A percentile compares a stretch with the other conserved stretches of the same genome.
Evolutionary conservation across 2,329 filamentous ascomycete species (phyloP).

Genomic region (Coniochaeta sp.): DNA sequence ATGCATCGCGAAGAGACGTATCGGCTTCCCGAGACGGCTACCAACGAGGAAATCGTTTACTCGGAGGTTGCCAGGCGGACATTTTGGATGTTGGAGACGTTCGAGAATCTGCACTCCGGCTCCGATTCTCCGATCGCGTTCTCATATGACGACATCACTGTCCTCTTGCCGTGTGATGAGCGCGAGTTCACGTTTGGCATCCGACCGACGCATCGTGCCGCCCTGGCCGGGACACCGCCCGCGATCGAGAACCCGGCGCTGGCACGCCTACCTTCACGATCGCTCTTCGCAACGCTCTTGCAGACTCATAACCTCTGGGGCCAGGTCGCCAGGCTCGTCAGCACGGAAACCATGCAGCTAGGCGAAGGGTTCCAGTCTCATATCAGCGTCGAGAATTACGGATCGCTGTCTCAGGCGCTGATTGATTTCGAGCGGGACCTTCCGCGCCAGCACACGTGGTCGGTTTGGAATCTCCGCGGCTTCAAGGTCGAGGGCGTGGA

Average conservation of each 20-base stretch:
- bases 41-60: constrained; percentile 21
- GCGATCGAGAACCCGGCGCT: constrained; percentile 17
- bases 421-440: constrained; percentile 20
- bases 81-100: constrained; percentile 29
- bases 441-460: constrained; percentile 23
- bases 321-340: constrained; percentile 17
- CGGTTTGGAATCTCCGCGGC: constrained; percentile 27
- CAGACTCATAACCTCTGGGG: constrained; percentile 30
- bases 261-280: constrained; percentile 15
- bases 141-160: constrained; percentile 25
- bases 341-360: constrained; percentile 8
- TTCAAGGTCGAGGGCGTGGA: constrained; percentile 25
- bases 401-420: constrained; percentile 12
- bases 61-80: constrained; percentile 25
- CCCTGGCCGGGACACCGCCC: constrained; percentile 22
- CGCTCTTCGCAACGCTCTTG: constrained; percentile 28
- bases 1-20: constrained; percentile 30
- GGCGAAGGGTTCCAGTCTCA: neutral
- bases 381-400: constrained; percentile 10
- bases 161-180: constrained; percentile 26
- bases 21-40: constrained; percentile 13
- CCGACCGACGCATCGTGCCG: constrained; percentile 19
- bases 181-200: constrained; percentile 28
- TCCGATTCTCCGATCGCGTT: constrained; percentile 24
- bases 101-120: constrained; percentile 28